These are phyloP conservation scores for Aspergillus spinulosporus DNA, from an alignment of 2,329 filamentous ascomycete species.

Conservation along the genomic window DNA sequence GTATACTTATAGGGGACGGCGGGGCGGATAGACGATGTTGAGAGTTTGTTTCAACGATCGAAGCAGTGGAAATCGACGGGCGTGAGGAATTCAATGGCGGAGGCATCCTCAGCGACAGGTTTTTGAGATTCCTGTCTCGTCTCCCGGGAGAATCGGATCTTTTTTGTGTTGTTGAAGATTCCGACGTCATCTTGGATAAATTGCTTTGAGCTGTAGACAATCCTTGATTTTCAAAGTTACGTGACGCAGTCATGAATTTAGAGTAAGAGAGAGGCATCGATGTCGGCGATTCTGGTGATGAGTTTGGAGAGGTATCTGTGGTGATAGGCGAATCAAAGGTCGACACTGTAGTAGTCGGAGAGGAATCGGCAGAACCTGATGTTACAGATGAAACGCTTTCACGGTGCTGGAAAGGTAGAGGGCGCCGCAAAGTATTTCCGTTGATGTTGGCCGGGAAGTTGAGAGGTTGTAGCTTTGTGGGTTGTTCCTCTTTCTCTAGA, in stretches of 20 bases:
- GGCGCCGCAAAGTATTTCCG: slow-evolving; percentile 25
- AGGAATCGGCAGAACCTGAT: slow-evolving; percentile 90
- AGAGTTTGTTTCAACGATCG: slow-evolving; percentile 46
- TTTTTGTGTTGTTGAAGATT: slow-evolving; percentile 41
- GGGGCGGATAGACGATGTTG: slow-evolving; percentile 51
- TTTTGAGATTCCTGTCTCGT: slow-evolving; percentile 61
- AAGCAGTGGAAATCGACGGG: slow-evolving; percentile 52
- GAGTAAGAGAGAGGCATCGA: slow-evolving; percentile 61
- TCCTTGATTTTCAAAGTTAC: slow-evolving; percentile 30
- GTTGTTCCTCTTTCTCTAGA: slow-evolving; percentile 32
- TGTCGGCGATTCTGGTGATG: slow-evolving; percentile 86
- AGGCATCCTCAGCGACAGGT: slow-evolving; percentile 62
- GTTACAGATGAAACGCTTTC: slow-evolving; percentile 46
- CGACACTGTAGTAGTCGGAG: slow-evolving; percentile 89
- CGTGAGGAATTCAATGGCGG: slow-evolving; percentile 44
- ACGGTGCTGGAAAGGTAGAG: slow-evolving; percentile 40
- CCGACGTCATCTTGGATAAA: slow-evolving; percentile 31
- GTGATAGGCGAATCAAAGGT: slow-evolving; percentile 89
- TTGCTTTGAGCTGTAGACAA: slow-evolving; percentile 24
- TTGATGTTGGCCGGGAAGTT: slow-evolving; percentile 32
- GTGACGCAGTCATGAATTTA: slow-evolving; percentile 36
- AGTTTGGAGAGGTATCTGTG: slow-evolving; percentile 86
- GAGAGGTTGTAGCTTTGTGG: slow-evolving; percentile 26
- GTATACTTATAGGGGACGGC: slow-evolving; percentile 58
- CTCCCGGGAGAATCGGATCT: slow-evolving; percentile 38